Evolutionary conservation across 164 flowering plant genomes (phyloP).

Genomic region (Piper longum): DNA sequence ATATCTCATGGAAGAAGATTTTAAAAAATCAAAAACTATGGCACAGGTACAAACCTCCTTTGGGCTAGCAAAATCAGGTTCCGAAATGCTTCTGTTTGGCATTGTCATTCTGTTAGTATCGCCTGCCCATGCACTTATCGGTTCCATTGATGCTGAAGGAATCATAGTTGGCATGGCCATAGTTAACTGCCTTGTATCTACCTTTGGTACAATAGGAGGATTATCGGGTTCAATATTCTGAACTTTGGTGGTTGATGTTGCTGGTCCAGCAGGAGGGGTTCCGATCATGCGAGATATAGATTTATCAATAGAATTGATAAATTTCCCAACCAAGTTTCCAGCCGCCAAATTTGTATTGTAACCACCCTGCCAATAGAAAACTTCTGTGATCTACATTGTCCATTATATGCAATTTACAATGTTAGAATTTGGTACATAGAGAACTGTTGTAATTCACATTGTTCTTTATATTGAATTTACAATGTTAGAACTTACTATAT

Average conservation of each 20-base stretch:
- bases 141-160: slow-evolving; percentile 82
- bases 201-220: slow-evolving; percentile 31
- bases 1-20: too few species aligned
- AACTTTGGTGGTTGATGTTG: slow-evolving; percentile 23
- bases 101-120: slow-evolving; percentile 32
- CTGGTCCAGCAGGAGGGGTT: slow-evolving; percentile 55
- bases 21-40: not conserved
- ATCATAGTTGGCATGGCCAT: slow-evolving; percentile 64
- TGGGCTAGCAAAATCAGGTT: slow-evolving; percentile 78
- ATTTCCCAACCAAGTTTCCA: slow-evolving; percentile 65
- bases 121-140: slow-evolving; percentile 51
- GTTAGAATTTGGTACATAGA: too few species aligned
- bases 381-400: too few species aligned
- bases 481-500: not conserved
- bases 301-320: slow-evolving; percentile 74
- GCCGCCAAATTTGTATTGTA: slow-evolving; percentile 70
- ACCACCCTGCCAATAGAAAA: slow-evolving; percentile 54
- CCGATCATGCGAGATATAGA: slow-evolving; percentile 91
- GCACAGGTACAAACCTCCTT: slow-evolving; percentile 36
- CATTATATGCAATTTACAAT: too few species aligned
- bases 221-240: slow-evolving; percentile 32
- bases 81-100: slow-evolving; percentile 81
- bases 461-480: not conserved
- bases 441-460: too few species aligned
- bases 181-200: slow-evolving; percentile 61